Evolutionary conservation across 1,284 basidiomycete genomes (phyloP).

Genomic region (Boletus coffeatus): DNA sequence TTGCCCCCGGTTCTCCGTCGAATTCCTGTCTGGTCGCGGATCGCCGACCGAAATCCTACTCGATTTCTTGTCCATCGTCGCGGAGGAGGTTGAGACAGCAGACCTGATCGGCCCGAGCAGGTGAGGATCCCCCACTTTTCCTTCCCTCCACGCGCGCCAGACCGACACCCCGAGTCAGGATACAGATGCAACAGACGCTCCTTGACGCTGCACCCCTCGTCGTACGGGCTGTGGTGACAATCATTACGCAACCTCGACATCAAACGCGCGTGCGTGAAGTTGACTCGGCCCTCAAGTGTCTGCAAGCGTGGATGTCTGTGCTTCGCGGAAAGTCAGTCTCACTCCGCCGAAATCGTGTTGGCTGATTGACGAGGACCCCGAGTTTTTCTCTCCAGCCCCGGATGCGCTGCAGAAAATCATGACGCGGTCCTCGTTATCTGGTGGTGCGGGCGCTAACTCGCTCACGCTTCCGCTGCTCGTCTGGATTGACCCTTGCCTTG

Average conservation of each 20-base stretch:
- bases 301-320: constrained; percentile 76
- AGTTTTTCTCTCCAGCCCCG: too few relatives aligned
- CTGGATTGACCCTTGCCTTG: constrained; percentile 52
- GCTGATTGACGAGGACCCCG: constrained; percentile 9
- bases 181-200: constrained; percentile 58
- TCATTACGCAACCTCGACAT: constrained; percentile 37
- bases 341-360: not conserved
- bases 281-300: constrained; percentile 67
- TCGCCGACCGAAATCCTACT: constrained; percentile 53
- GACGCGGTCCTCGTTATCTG: constrained; percentile 63
- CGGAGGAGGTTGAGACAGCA: constrained; percentile 73
- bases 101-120: constrained; percentile 71
- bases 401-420: constrained; percentile 49
- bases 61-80: constrained; percentile 79
- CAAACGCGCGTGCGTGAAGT: constrained; percentile 39
- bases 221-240: constrained; percentile 55
- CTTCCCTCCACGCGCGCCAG: constrained; percentile 6
- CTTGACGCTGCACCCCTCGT: constrained; percentile 64
- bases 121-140: constrained; percentile 39
- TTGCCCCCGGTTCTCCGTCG: constrained; percentile 46
- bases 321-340: constrained; percentile 58
- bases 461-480: constrained; percentile 79
- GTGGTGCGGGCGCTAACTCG: constrained; percentile 64
- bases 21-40: constrained; percentile 51
- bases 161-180: constrained; percentile 34